Base-by-base conservation (phyloP, 768 basidiomycete species). In the Symmetrospora coprosmae region DNA sequence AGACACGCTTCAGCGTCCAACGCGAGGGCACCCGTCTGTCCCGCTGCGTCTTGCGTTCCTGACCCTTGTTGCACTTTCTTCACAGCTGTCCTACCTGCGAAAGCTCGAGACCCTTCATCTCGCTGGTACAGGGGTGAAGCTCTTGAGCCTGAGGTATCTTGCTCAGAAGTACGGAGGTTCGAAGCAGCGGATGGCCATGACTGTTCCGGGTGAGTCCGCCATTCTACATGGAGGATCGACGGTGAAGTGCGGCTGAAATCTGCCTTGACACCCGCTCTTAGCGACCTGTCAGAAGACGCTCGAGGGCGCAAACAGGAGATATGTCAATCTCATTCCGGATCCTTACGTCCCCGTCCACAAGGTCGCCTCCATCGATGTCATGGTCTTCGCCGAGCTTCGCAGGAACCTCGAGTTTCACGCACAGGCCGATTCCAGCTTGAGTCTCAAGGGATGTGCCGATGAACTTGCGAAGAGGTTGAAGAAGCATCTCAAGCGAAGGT, bases 401-500 rank as follows among this genome's bases (percentile, higher is more conserved):
- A 46, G 46, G 39, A 58, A 58, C 37, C 43, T 58, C 7, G 55
- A 33, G n/a, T 58, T 45, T 33, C 55, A 58, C 30, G 23, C 30
- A 30, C 40, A 19, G 19, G 46, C 30, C 28, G 55, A 58, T 34
- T 23, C 23, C 3, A 58, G 23, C 30, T 31, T 58, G 28, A 58
- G 40, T 17, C 33, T 58, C 4, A 58, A 58, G 43, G 55, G 55
- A 4, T 19, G 31, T 21, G 5, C 33, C 17, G 30, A 30, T 11
- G 40, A 39, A 16, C 39, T 43, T 21, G 19, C 43, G 16, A 28
- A 30, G 28, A 16, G 13, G 8, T 31, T 58, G 17, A 58, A 58
- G 28, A 58, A 46, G 31, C 55, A 45, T 25, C 17, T 58, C 6
- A 58, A 47, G 43, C n/a, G 40, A 27, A 58, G 55, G 55, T 58